Percentiles rank a stretch among this genome's conserved stretches.
Conservation (phyloP, 345 rosid species). For the Citrus medica region DNA sequence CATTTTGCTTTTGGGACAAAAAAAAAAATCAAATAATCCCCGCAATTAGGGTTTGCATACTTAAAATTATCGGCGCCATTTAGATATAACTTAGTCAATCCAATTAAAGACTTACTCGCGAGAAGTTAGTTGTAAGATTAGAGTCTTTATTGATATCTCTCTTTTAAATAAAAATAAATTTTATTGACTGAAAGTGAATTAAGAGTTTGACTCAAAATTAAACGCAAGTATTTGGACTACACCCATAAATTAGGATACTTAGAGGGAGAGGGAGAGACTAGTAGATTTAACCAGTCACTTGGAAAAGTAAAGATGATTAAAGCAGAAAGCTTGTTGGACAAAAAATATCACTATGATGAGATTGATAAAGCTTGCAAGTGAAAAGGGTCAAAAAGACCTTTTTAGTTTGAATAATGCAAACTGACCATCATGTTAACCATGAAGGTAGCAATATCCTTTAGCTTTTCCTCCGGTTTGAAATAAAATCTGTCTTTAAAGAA, state of each 20-base stretch:
- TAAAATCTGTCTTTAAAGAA: slow-evolving; percentile 11
- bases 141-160: too few relatives aligned
- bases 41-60: not conserved
- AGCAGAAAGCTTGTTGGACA: not conserved
- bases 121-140: too few relatives aligned
- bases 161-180: too few relatives aligned
- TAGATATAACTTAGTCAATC: too few relatives aligned
- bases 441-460: not conserved
- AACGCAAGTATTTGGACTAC: too few relatives aligned
- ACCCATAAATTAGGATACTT: not conserved
- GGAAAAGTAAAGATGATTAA: not conserved
- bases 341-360: slow-evolving; percentile 1
- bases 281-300: not conserved
- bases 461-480: slow-evolving; percentile 24
- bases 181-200: too few relatives aligned
- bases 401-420: slow-evolving; percentile 15
- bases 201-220: too few relatives aligned
- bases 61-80: not conserved
- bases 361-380: slow-evolving; percentile 8
- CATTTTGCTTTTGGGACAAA: not conserved
- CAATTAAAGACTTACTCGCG: too few relatives aligned
- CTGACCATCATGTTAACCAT: slow-evolving; percentile 1
- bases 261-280: not conserved
- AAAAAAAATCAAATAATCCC: not conserved
- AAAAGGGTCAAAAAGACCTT: slow-evolving; percentile 26